Base-by-base conservation (phyloP, 2,329 filamentous ascomycete genomes). In the Claviceps sp. region DNA sequence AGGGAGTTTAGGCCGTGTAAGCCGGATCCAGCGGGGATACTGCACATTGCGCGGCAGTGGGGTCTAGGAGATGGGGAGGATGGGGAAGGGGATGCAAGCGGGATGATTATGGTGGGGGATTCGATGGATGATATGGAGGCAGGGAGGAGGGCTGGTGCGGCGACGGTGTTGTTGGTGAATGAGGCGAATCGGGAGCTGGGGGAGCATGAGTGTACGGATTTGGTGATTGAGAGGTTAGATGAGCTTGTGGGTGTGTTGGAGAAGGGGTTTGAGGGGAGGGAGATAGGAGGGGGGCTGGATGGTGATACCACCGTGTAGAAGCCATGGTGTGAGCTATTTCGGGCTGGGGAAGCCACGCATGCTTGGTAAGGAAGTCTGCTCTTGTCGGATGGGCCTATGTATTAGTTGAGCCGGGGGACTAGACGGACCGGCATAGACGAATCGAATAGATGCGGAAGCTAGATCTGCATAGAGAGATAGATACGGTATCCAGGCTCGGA, bases 41-140 rank as follows among this genome's bases (percentile, higher is more conserved):
- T 94, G 64, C 85, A 93, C 65, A 95, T 96, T 59, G 89, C 89
- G 0, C 73, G 77, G 56, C 70, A 73, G 53, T 95, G 90, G 90
- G 83, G 78, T 0, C 66, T 91, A 34, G 54, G 58, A 37, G 20
- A n/a, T 4, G 26, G 26, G 26, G 26, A 30, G 8, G 26, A 30
- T 9, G 26, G 26, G 8, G 8, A 30, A 30, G 26, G 26, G 26
- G 56, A 75, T 55, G 77, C 72, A 2, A 74, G 68, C 43, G 66
- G 64, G 5, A 60, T 81, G 43, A 78, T 82, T 58, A 84, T 84
- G 80, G 80, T 83, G 22, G 87, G 87, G 4, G 87, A 91, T 63
- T 89, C 84, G 16, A 81, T 95, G 52, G 93, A 97, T 65, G 93
- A 98, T 64, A 94, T 97, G 81, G 87, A 84, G 7, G 89, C 91